Evolutionary conservation across 2,329 filamentous ascomycete genomes (phyloP).

Genomic region (Aspergillus cejpii): DNA sequence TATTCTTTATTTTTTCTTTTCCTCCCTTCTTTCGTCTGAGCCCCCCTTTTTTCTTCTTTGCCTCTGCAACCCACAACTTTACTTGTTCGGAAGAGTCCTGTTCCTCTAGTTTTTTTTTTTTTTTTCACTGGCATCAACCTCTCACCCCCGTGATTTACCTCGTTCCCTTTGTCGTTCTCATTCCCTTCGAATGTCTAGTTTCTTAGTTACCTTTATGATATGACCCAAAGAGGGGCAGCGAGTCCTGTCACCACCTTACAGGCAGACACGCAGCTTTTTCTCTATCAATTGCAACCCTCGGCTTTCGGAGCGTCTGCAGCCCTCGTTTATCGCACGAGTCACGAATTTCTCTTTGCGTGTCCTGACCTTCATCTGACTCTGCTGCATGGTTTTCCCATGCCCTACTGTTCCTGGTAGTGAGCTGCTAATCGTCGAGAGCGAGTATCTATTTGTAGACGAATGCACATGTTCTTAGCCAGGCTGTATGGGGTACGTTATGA

Average conservation of each 20-base stretch:
- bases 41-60: slow-evolving; percentile 18
- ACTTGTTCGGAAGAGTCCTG: slow-evolving; percentile 23
- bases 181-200: slow-evolving; percentile 9
- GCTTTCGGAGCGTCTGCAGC: background rate
- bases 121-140: slow-evolving; percentile 24
- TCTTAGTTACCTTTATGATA: slow-evolving; percentile 12
- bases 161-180: slow-evolving; percentile 14
- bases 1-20: slow-evolving; percentile 11
- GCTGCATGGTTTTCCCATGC: slow-evolving; percentile 4
- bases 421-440: slow-evolving; percentile 1
- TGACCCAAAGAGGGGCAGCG: slow-evolving; percentile 14
- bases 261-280: background rate
- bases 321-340: background rate
- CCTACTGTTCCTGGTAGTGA: background rate
- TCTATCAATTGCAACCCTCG: background rate
- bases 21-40: slow-evolving; percentile 6
- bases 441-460: slow-evolving; percentile 13
- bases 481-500: slow-evolving; percentile 15
- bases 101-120: slow-evolving; percentile 22
- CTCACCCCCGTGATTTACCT: slow-evolving; percentile 8
- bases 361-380: background rate
- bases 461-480: slow-evolving; percentile 12
- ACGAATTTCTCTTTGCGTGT: background rate
- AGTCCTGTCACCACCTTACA: slow-evolving; percentile 1
- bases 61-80: slow-evolving; percentile 14